Evolutionary conservation across 78 protist species (phyloP).

Genomic region (Dictyostelium intermedium): DNA sequence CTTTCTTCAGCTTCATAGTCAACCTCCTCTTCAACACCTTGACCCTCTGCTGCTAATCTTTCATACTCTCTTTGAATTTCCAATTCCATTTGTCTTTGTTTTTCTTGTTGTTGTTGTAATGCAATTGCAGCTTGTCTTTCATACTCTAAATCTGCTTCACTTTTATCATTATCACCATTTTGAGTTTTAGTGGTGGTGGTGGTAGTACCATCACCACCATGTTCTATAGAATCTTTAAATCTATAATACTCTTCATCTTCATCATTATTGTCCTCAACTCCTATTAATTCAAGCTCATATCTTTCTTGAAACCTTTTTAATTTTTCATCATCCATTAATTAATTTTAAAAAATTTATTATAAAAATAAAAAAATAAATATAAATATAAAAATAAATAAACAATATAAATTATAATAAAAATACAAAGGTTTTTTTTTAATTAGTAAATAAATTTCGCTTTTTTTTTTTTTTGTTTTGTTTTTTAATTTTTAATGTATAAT

Average conservation of each 20-base stretch:
- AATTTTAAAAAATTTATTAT: too few species aligned
- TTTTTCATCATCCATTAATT: conserved; percentile 10
- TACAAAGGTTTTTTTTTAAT: too few species aligned
- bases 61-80: conserved; percentile 12
- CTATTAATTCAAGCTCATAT: conserved; percentile 13
- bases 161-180: background rate
- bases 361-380: too few species aligned
- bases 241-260: background rate
- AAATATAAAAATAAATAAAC: too few species aligned
- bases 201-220: background rate
- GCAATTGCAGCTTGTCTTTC: conserved; percentile 25
- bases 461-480: too few species aligned
- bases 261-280: background rate
- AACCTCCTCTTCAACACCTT: background rate
- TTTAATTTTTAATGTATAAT: too few species aligned
- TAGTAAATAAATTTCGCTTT: too few species aligned
- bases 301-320: conserved; percentile 22
- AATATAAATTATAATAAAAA: too few species aligned
- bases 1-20: conserved; percentile 28
- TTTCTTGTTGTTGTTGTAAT: conserved; percentile 44
- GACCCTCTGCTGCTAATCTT: conserved; percentile 46
- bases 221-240: background rate
- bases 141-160: conserved; percentile 10
- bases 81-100: conserved; percentile 24
- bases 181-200: background rate